Base-by-base conservation (phyloP, 2,329 filamentous ascomycete genomes). In the Paecilomyces dactylethromorphus region DNA sequence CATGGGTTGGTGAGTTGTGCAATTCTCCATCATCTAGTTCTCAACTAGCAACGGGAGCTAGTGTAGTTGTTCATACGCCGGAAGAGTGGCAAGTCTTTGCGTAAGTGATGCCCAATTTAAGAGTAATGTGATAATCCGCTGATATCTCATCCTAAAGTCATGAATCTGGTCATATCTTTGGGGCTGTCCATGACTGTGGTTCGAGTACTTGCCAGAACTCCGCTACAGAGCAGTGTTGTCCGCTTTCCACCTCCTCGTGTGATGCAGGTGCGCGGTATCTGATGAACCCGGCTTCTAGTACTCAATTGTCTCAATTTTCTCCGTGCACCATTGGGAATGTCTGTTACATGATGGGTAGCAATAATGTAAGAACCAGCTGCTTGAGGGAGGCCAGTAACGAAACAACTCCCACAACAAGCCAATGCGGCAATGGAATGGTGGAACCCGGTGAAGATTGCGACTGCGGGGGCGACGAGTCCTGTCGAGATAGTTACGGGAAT, bases 361-460 rank as follows among this genome's bases (percentile, higher is more conserved):
- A 87, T 64, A 87, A 85, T 56, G 87, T 93, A 68, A 87, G 88
- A 59, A 84, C 83, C 0, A 73, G 70, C 26, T 97, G 92, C 70
- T 78, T 97, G 55, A 86, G 84, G 18, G 85, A 88, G 73, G 96
- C 96, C 78, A 85, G 88, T 64, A 84, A 96, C 56, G 15, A 45
- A 5, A 82, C 83, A 35, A 91, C 87, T 53, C 88, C 94, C 64
- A 87, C 85, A 0, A 88, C 87, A 57, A 87, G 87, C 66, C 85
- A 91, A 70, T 97, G 92, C 74, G 92, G 92, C 56, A 96, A 96
- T 74, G 92, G 92, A 56, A 96, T 96, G 63, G 91, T 96, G 53
- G 92, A 96, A 75, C 77, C 82, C 7, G 92, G 90, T 60, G 92
- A 97, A 74, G 88, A 96, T 51, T 97, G 92, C 74, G 92, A 97